Percentiles rank a stretch among this genome's conserved stretches.
Conservation (phyloP, 768 basidiomycete species). For the Boletus bicolor region DNA sequence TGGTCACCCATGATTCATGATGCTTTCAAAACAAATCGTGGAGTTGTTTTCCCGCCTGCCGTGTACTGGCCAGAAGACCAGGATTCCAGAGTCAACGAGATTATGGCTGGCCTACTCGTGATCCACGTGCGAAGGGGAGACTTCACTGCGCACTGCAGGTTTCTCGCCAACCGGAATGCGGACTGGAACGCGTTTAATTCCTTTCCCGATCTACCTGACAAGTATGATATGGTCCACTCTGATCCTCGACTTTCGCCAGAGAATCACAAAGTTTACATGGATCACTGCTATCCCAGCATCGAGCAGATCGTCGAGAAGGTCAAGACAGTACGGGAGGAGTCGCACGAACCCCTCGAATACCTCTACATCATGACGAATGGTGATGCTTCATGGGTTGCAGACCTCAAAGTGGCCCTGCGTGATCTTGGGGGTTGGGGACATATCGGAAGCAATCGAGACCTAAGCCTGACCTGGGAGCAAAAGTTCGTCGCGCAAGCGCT, state of each 20-base stretch:
- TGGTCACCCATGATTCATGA: constrained; percentile 35
- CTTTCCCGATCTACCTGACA: constrained; percentile 40
- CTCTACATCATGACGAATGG: constrained; percentile 52
- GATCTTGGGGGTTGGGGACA: constrained; percentile 35
- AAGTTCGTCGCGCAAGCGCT: constrained; percentile 43
- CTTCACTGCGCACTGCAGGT: constrained; percentile 41
- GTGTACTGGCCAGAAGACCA: constrained; percentile 2
- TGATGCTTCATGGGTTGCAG: constrained; percentile 35
- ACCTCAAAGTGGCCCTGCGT: constrained; percentile 35
- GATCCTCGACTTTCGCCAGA: constrained; percentile 24
- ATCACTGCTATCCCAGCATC: constrained; percentile 42
- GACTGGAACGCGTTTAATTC: constrained; percentile 44
- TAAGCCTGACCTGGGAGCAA: constrained; percentile 41
- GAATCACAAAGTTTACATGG: constrained; percentile 28
- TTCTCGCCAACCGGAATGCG: constrained; percentile 33
- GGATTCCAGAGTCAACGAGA: constrained; percentile 4
- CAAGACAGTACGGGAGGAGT: constrained; percentile 28
- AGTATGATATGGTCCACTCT: constrained; percentile 28
- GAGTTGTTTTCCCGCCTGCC: constrained; percentile 18
- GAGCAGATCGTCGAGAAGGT: constrained; percentile 40
- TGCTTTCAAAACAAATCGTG: constrained; percentile 24
- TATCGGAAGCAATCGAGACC: constrained; percentile 39
- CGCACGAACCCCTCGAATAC: constrained; percentile 27
- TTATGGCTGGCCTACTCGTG: constrained; percentile 37
- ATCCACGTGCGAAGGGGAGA: constrained; percentile 53